Evolutionary conservation across 768 basidiomycete genomes (phyloP), one percentile per base, ranked within the genome.

Genomic region (Rhodotorula toruloides): DNA sequence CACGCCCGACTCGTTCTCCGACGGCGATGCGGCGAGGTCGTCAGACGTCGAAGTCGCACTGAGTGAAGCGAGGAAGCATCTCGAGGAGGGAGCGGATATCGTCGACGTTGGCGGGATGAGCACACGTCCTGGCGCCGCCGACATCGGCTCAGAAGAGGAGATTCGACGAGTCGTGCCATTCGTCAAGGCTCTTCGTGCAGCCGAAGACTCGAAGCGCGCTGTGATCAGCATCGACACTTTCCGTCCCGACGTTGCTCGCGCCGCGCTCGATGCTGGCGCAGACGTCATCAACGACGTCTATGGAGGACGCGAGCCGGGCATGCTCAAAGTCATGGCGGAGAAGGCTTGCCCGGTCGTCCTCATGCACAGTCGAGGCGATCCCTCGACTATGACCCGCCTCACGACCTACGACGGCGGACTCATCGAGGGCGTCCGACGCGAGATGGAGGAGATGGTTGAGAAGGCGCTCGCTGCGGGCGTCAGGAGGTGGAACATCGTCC

Each of bases 1-100:
- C 11, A 97, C 94, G 0, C 93, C 94, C 4, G 94, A 99, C 78
- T 96, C 93, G 0, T 97, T 97, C 79, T 97, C 93, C 0, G 92
- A 97, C 68, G 91, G 91, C 16, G 82, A 85, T 7, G 36, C 21
- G 14, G 37, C 22, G 9, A 9, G 19, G 16, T 17, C 34, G 12
- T 9, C 21, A 25, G 21, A 22, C 1, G 75, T 77, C 27, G 81
- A 87, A 76, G 80, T 82, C 67, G 81, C 81, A 0, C 70, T 86
- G 17, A 27, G 19, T 7, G 53, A 34, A 2, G 74, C 65, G 3
- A 46, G 40, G 8, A 22, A 42, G 21, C 76, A 76, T 47, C 39
- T 76, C 36, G 36, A 39, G 0, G 79, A 79, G 1, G 87, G 87
- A 2, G 87, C 88, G 0, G 81, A 85, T 62, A 88, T 99, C 62